These are phyloP conservation scores for Xylaria venustula DNA, from an alignment of 495 filamentous ascomycete species.

Conservation along the genomic window DNA sequence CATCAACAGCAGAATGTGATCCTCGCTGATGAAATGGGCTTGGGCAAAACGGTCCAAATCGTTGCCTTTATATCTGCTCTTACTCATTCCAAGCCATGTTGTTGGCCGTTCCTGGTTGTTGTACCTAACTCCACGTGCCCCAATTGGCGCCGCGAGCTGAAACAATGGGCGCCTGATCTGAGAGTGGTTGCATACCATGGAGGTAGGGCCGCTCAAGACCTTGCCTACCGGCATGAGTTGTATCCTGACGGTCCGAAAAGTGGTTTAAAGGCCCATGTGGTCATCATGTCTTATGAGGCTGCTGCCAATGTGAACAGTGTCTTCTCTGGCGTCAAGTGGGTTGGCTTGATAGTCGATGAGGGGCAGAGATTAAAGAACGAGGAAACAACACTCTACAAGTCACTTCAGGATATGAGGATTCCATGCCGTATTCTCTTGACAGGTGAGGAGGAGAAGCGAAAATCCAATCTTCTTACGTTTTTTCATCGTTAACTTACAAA, in stretches of 20 bases:
- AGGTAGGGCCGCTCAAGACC: conserved; percentile 61
- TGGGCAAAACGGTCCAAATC: conserved; percentile 96
- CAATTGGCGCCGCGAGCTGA: conserved; percentile 97
- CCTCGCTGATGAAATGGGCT: conserved; percentile 97
- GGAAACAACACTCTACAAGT: conserved; percentile 73
- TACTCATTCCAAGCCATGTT: conserved; percentile 67
- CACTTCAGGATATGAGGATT: conserved; percentile 67
- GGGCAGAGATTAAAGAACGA: conserved; percentile 96
- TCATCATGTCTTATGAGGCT: conserved; percentile 92
- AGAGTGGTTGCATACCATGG: conserved; percentile 92
- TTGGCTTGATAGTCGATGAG: conserved; percentile 89
- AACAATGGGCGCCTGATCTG: conserved; percentile 83
- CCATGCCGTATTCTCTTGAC: conserved; percentile 84
- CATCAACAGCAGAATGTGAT: conserved; percentile 80
- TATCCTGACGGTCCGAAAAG: conserved; percentile 56
- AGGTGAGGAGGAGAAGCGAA: conserved; percentile 29
- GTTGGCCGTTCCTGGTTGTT: conserved; percentile 91
- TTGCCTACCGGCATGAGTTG: conserved; percentile 77
- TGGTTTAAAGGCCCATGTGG: conserved; percentile 79
- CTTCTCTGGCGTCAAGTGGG: conserved; percentile 74
- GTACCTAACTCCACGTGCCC: conserved; percentile 92
- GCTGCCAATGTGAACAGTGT: conserved; percentile 68
- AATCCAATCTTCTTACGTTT: conserved; percentile 12
- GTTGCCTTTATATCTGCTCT: conserved; percentile 78
- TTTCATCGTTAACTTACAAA: conserved; percentile 13